Percentiles rank a stretch among this genome's conserved stretches.
Conservation (phyloP, 192 early-diverging fungal genomes). For the Dissophora globulifera region DNA sequence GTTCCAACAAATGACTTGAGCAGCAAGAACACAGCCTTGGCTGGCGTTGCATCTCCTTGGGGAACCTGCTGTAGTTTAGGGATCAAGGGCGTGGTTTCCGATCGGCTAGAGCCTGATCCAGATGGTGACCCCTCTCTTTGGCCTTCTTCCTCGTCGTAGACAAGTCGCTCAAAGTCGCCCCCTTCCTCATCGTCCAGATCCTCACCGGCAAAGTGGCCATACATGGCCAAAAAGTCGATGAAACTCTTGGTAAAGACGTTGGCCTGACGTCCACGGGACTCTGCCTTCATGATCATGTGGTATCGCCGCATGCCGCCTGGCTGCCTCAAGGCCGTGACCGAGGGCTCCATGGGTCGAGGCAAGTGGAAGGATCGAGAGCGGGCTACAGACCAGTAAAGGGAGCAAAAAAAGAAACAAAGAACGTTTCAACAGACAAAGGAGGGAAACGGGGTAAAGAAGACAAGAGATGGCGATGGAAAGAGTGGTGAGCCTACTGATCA, state of each 20-base stretch:
- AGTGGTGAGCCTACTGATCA: not conserved
- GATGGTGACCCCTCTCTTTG: slow-evolving; percentile 23
- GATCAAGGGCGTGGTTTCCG: slow-evolving; percentile 54
- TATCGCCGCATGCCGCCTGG: slow-evolving; percentile 93
- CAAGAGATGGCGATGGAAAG: not conserved
- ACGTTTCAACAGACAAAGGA: slow-evolving; percentile 1
- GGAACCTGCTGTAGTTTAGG: slow-evolving; percentile 40
- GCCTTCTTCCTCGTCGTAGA: slow-evolving; percentile 59
- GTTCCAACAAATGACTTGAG: slow-evolving; percentile 88
- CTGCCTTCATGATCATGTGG: slow-evolving; percentile 80
- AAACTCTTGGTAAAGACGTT: slow-evolving; percentile 90
- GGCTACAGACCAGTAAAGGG: slow-evolving; percentile 17
- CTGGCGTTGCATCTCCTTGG: slow-evolving; percentile 72
- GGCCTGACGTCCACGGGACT: slow-evolving; percentile 70
- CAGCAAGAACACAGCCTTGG: slow-evolving; percentile 81
- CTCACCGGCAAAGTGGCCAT: slow-evolving; percentile 95
- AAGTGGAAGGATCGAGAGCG: slow-evolving; percentile 68
- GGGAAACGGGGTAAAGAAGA: not conserved
- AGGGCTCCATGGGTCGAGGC: slow-evolving; percentile 62
- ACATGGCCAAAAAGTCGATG: slow-evolving; percentile 93
- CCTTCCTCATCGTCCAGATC: slow-evolving; percentile 83
- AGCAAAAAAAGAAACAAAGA: not conserved
- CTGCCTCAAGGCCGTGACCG: slow-evolving; percentile 69
- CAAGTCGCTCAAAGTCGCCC: slow-evolving; percentile 38
- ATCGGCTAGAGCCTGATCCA: slow-evolving; percentile 16